phyloP scores from a whole-genome alignment of 139 green algal genomes.

The Zygnema cylindricum region DNA sequence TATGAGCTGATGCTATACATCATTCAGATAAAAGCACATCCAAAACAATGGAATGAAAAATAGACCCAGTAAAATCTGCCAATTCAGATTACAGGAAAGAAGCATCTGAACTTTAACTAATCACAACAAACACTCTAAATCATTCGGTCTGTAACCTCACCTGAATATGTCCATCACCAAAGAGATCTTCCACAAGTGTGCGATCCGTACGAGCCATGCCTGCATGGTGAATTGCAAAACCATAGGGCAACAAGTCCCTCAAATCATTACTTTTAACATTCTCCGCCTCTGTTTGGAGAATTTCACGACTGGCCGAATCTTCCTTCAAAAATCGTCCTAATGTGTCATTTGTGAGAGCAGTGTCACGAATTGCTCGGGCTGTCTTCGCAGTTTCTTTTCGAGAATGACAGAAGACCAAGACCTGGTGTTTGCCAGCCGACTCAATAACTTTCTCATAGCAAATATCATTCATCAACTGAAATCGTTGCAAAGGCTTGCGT shows the following conservation, averaged over 20 bases:
- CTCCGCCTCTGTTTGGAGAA: slow-evolving; percentile 90
- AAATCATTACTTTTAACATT: slow-evolving; percentile 83
- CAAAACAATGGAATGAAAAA: too few relatives aligned
- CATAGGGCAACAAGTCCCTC: slow-evolving; percentile 91
- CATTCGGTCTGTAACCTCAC: slow-evolving; percentile 8
- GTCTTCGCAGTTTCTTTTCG: slow-evolving; percentile 99
- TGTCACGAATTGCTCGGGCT: slow-evolving; percentile 63
- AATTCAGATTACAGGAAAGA: too few relatives aligned
- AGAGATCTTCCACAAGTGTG: slow-evolving; percentile 97
- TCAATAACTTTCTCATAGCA: slow-evolving; percentile 97
- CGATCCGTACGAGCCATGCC: slow-evolving; percentile 91
- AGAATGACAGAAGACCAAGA: slow-evolving; percentile 97
- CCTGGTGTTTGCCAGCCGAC: slow-evolving; percentile 85
- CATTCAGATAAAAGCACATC: too few relatives aligned
- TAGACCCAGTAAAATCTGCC: too few relatives aligned
- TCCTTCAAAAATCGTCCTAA: slow-evolving; percentile 82
- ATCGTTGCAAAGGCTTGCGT: slow-evolving; percentile 98
- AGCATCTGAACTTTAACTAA: too few relatives aligned
- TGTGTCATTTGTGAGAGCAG: slow-evolving; percentile 61
- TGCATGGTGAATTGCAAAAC: slow-evolving; percentile 96
- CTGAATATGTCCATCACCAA: slow-evolving; percentile 91
- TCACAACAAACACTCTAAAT: too few relatives aligned
- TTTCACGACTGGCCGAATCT: slow-evolving; percentile 83
- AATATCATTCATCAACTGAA: slow-evolving; percentile 88
- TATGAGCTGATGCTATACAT: too few relatives aligned